These are phyloP conservation scores for Metschnikowia orientalis DNA, from an alignment of 805 yeast species.

Conservation along the genomic window DNA sequence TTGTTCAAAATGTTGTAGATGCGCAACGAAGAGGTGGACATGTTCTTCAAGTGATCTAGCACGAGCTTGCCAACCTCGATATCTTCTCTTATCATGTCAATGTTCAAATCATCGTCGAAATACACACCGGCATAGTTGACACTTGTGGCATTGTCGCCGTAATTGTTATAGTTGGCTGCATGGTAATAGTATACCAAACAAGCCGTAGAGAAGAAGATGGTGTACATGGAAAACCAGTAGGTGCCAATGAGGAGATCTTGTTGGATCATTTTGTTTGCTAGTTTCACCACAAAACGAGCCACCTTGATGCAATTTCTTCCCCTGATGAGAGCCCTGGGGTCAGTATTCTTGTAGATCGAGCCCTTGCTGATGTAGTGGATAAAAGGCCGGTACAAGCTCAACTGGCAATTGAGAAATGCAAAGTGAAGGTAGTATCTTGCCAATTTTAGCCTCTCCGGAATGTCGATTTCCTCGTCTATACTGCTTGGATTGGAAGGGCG, in stretches of 20 bases:
- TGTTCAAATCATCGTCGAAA: conserved; percentile 42
- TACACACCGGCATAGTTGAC: conserved; percentile 42
- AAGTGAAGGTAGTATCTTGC: conserved; percentile 73
- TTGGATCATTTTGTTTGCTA: conserved; percentile 76
- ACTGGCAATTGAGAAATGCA: conserved; percentile 70
- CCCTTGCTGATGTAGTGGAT: conserved; percentile 75
- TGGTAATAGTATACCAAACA: conserved; percentile 79
- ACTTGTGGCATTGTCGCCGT: conserved; percentile 22
- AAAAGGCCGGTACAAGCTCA: conserved; percentile 81
- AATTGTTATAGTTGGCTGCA: conserved; percentile 35
- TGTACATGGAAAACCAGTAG: conserved; percentile 88
- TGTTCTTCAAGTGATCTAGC: conserved; percentile 63
- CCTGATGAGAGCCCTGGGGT: conserved; percentile 61
- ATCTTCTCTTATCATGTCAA: conserved; percentile 59
- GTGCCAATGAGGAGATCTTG: conserved; percentile 73
- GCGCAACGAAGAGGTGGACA: conserved; percentile 72
- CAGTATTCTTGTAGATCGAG: conserved; percentile 29
- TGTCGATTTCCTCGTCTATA: conserved; percentile 13
- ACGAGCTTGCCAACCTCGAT: conserved; percentile 80
- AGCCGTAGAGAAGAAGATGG: conserved; percentile 84
- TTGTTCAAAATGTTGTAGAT: conserved; percentile 76
- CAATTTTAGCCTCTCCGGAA: conserved; percentile 56
- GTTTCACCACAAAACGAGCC: conserved; percentile 73
- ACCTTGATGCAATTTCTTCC: conserved; percentile 82
- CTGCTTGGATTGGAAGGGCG: conserved; percentile 63